Conservation (phyloP, 495 filamentous ascomycete species). For the Tuber melanosporum region DNA sequence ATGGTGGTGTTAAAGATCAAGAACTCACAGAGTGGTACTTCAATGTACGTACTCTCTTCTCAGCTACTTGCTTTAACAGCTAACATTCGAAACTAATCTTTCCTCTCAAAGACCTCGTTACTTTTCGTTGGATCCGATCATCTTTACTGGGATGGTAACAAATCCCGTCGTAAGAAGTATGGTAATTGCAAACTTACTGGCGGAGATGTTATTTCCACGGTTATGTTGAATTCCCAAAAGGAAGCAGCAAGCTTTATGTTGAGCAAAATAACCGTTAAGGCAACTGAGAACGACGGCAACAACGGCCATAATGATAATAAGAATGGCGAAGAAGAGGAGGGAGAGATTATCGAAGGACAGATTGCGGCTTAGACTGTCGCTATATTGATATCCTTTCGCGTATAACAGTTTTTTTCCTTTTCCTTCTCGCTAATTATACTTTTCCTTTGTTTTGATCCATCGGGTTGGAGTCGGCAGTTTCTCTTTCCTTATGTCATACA, state of each 20-base stretch:
- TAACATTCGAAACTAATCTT: neutral
- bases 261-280: neutral
- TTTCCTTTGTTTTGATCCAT: conserved; percentile 5
- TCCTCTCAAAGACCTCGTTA: neutral
- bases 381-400: neutral
- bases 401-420: neutral
- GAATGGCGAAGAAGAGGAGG: neutral
- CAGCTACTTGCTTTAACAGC: neutral
- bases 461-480: neutral
- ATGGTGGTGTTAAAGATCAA: neutral
- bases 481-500: neutral
- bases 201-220: neutral
- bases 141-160: neutral
- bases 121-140: neutral
- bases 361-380: neutral
- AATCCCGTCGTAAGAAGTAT: neutral
- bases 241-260: neutral
- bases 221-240: neutral
- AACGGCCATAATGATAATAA: neutral
- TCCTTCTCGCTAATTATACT: neutral
- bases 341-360: neutral
- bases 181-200: neutral
- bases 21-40: neutral
- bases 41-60: neutral
- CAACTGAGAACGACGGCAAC: neutral